phyloP scores from a whole-genome alignment of 805 yeast genomes.

The Monosporozyma solicola region DNA sequence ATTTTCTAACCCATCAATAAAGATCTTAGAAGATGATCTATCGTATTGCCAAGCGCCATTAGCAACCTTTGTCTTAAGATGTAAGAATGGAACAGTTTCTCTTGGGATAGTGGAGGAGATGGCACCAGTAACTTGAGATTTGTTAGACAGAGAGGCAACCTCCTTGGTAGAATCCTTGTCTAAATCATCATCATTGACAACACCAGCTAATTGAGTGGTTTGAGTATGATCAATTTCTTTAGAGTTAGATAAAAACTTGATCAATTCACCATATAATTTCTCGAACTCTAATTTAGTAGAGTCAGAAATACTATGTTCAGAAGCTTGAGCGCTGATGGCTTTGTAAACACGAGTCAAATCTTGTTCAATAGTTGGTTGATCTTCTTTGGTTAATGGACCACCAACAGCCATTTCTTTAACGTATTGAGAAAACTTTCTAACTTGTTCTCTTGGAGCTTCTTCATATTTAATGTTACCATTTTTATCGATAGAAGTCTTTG shows the following conservation, averaged over 20 bases:
- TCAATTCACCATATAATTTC: conserved; percentile 59
- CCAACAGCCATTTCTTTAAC: conserved; percentile 96
- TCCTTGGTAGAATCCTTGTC: conserved; percentile 57
- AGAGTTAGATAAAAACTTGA: conserved; percentile 57
- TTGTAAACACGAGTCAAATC: conserved; percentile 77
- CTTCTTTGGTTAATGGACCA: conserved; percentile 62
- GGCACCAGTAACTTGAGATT: conserved; percentile 58
- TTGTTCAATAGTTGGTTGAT: conserved; percentile 72
- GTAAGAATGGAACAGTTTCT: conserved; percentile 90
- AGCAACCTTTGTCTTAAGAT: conserved; percentile 68
- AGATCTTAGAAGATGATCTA: conserved; percentile 62
- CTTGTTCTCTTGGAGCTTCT: conserved; percentile 82
- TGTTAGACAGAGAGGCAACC: conserved; percentile 75
- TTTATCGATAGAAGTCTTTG: conserved; percentile 77
- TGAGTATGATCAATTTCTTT: conserved; percentile 63
- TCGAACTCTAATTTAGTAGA: conserved; percentile 65
- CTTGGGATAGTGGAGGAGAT: conserved; percentile 67
- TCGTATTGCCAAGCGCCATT: conserved; percentile 80
- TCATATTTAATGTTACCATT: conserved; percentile 81
- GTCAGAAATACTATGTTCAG: conserved; percentile 36
- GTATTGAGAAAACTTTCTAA: conserved; percentile 90
- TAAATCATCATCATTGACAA: conserved; percentile 43
- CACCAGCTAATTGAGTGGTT: conserved; percentile 48
- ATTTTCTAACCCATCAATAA: conserved; percentile 82
- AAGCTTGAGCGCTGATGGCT: conserved; percentile 67